These are phyloP conservation scores for Phytophthora pistaciae DNA, from an alignment of 352 stramenopile species.

Conservation along the genomic window DNA sequence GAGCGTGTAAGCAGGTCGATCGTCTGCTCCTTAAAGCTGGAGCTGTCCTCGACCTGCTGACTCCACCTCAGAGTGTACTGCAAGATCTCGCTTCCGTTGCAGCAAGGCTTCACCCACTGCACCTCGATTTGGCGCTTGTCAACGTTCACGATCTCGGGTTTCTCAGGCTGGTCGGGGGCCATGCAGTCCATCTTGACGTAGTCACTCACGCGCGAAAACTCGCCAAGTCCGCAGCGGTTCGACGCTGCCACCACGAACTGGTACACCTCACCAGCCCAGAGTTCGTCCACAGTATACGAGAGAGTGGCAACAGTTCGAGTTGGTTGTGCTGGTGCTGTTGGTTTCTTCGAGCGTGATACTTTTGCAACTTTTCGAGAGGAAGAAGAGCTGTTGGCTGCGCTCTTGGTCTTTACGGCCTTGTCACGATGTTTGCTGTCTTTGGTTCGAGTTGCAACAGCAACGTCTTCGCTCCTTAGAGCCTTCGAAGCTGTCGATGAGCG, in stretches of 20 bases:
- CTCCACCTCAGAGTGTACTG: constrained; percentile 73
- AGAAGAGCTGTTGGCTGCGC: neutral
- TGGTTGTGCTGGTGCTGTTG: neutral
- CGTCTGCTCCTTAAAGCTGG: constrained; percentile 1
- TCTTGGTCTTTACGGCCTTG: neutral
- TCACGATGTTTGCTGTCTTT: neutral
- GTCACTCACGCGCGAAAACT: constrained; percentile 72
- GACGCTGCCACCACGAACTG: constrained; percentile 76
- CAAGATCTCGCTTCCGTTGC: constrained; percentile 76
- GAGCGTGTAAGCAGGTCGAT: constrained; percentile 58
- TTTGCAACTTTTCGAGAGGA: neutral
- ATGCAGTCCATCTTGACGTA: constrained; percentile 80
- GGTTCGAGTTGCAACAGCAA: neutral
- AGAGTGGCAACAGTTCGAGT: constrained; percentile 10
- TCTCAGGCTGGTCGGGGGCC: constrained; percentile 54
- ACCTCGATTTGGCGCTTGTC: constrained; percentile 51
- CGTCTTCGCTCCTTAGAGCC: neutral
- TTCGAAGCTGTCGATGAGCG: neutral
- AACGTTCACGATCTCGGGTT: constrained; percentile 47
- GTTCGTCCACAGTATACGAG: constrained; percentile 45
- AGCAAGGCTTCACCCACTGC: constrained; percentile 64
- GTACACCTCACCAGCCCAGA: constrained; percentile 80
- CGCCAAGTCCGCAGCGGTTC: constrained; percentile 69
- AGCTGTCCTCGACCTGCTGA: constrained; percentile 31
- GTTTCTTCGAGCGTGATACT: constrained; percentile 1